These are phyloP conservation scores for Ceratobasidium sp. DNA, from an alignment of 1,284 basidiomycete genomes.

Conservation along the genomic window DNA sequence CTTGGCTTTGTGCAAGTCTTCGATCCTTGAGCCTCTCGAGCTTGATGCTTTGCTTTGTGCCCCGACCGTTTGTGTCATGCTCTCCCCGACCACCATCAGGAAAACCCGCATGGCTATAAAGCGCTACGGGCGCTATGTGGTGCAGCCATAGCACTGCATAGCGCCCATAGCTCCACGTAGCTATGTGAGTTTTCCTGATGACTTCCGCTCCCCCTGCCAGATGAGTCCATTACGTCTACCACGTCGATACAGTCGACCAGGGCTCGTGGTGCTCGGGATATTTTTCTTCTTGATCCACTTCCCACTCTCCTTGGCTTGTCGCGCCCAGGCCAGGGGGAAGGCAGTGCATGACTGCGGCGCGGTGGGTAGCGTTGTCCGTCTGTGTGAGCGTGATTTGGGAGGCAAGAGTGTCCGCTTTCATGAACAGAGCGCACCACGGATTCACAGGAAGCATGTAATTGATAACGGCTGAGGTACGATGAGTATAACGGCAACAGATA, in stretches of 20 bases:
- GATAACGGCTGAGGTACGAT: constrained; percentile 71
- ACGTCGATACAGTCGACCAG: constrained; percentile 96
- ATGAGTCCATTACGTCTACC: constrained; percentile 77
- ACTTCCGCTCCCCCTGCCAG: constrained; percentile 19
- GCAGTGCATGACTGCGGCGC: constrained; percentile 90
- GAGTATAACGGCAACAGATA: constrained; percentile 22
- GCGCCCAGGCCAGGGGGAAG: constrained; percentile 90
- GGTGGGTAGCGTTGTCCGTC: constrained; percentile 89
- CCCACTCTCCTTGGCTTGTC: too few relatives aligned
- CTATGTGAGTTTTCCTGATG: too few relatives aligned
- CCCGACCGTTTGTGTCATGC: too few relatives aligned
- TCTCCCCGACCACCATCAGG: too few relatives aligned
- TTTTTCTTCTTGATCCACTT: too few relatives aligned
- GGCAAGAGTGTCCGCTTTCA: constrained; percentile 89
- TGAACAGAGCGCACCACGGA: constrained; percentile 80
- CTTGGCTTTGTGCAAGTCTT: too few relatives aligned
- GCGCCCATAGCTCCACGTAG: too few relatives aligned
- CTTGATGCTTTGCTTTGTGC: too few relatives aligned
- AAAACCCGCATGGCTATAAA: too few relatives aligned
- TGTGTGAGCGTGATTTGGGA: constrained; percentile 94
- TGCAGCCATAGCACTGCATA: too few relatives aligned
- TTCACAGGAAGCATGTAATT: constrained; percentile 85
- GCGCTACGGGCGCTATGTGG: too few relatives aligned
- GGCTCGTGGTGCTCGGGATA: constrained; percentile 85
- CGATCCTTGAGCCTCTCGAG: too few relatives aligned